Evolutionary conservation across 768 basidiomycete genomes (phyloP), one percentile per base, ranked within the genome.

Genomic region (Suillus clintonianus): DNA sequence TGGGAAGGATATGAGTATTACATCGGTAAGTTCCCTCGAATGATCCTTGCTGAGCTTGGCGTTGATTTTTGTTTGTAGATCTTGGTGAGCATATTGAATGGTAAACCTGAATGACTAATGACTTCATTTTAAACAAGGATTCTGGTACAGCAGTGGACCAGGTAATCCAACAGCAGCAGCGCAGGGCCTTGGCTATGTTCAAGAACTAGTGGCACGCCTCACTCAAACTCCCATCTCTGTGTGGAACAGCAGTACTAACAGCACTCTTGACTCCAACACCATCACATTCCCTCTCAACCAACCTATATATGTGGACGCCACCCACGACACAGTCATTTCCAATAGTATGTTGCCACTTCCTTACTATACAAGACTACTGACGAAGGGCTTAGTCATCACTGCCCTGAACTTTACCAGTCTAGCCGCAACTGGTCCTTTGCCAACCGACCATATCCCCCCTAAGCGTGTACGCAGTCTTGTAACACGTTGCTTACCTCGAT

Each of bases 1-100:
- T 86, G 84, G 83, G 77, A 78, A 65, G 79, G 81, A 1, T 85
- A 79, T 64, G 79, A 82, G 59, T 84, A 85, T 67, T 72, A 75
- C 32, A 65, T 60, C 34, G 76, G 76, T 76, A 37, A 59, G 76
- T 65, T 13, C 15, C 14, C 27, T 53, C 27, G 9, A 34, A 43
- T 10, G 4, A 32, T 34, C 19, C 5, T 30, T 42, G 36, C 19
- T 34, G 24, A 15, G 19, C 32, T 32, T 37, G 37, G 2, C 59
- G 5, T 13, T 42, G 22, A 60, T 36, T 5, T 62, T 22, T 32
- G 36, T 24, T 36, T 32, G 32, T 30, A 62, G 59, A 48, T 51
- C 30, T 57, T 30, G 51, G 62, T 68, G 19, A 56, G 36, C 14
- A n/a, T 4, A 19, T 14, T 14, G 19, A 55, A 15, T 36, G 71